Base-by-base conservation (phyloP, 805 yeast genomes). In the Starmerella floricola region DNA sequence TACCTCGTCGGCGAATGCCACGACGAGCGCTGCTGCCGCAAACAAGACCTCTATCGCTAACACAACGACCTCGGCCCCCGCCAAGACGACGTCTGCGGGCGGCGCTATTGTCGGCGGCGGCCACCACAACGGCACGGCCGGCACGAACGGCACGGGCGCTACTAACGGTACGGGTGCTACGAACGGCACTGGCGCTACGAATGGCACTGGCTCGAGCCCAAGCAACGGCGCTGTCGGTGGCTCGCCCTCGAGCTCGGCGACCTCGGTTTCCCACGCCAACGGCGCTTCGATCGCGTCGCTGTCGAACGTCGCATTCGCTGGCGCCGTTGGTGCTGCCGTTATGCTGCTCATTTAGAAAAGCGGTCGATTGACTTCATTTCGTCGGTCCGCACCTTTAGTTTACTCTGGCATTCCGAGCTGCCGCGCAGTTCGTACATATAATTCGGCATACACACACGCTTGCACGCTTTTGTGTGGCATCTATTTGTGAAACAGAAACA, bases 251-350 rank as follows among this genome's bases (percentile, higher is more conserved):
- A 34, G 30, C 31, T 19, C 39, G 26, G 4, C 31, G n/a, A 28
- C 34, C 17, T 4, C 26, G 8, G 18, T 12, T 16, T 35, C 42
- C 23, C 21, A 34, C 21, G 24, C 47, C 24, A 42, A 38, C 39
- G 45, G 35, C 18, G 51, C 40, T 11, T 30, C 38, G 11, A 36
- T 36, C 27, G 45, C 35, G 39, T 15, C 42, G 19, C 28, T 38
- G 28, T 46, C 51, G 20, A 8, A 19, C 26, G 34, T 30, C 27
- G 44, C 29, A 18, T 33, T 50, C 28, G 38, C 38, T 16, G 55
- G 45, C 26, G 50, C 47, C 20, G 23, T 47, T 13, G 55, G 44
- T 19, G 50, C 45, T 16, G 50, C 45, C 13, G 51, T 42, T 13
- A 6, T 40, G 24, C 43, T 48, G 24, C 42, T 47, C 27, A 31